Evolutionary conservation across 176 grass and related monocot genomes (phyloP).

Genomic region (Dendrocalamus sinicus): DNA sequence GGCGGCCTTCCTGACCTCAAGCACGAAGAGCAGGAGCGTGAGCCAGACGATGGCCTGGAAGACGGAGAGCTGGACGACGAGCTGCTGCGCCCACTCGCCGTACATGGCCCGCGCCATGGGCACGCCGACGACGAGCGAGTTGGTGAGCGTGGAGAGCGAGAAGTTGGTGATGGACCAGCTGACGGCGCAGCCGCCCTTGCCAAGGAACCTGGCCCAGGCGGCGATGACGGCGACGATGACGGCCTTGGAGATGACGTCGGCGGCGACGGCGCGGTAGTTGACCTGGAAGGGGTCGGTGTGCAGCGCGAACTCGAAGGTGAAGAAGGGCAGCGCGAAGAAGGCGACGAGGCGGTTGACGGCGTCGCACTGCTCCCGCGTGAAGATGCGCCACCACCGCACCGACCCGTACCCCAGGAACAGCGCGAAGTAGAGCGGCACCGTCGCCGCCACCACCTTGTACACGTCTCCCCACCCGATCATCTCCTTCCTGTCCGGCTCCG

Average conservation of each 20-base stretch:
- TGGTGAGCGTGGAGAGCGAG: constrained; percentile 77
- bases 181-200: constrained; percentile 55
- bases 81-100: constrained; percentile 87
- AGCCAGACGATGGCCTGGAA: constrained; percentile 85
- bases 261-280: constrained; percentile 81
- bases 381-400: constrained; percentile 90
- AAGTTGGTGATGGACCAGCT: constrained; percentile 81
- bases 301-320: constrained; percentile 94
- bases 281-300: constrained; percentile 92
- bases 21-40: constrained; percentile 76
- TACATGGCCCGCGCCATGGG: constrained; percentile 87
- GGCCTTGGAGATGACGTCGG: constrained; percentile 85
- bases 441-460: constrained; percentile 88
- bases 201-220: constrained; percentile 58
- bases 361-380: constrained; percentile 88
- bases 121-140: constrained; percentile 87
- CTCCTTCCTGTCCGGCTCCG: constrained; percentile 1
- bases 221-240: constrained; percentile 64
- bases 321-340: constrained; percentile 86
- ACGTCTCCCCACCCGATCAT: constrained; percentile 87
- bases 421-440: constrained; percentile 85
- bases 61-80: constrained; percentile 93
- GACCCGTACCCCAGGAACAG: constrained; percentile 84
- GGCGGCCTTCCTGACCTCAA: constrained; percentile 81
- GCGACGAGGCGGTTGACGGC: constrained; percentile 89